Evolutionary conservation across 2,329 filamentous ascomycete species (phyloP).

Genomic region (Epicoccum sorghinum): DNA sequence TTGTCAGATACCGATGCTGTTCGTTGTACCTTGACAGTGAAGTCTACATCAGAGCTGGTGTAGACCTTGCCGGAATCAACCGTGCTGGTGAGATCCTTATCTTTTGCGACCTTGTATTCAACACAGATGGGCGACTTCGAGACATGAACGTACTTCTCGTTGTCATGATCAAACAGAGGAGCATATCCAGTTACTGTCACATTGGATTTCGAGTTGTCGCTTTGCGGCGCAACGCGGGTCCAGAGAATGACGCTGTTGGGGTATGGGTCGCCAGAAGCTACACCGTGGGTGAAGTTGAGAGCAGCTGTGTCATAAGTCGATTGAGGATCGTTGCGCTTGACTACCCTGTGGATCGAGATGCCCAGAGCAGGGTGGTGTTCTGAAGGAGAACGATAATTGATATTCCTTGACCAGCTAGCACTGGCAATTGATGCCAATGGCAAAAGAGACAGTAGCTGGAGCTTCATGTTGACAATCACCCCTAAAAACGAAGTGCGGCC

Average conservation of each 20-base stretch:
- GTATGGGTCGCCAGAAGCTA: constrained; percentile 54
- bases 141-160: constrained; percentile 58
- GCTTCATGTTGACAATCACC: constrained; percentile 30
- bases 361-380: constrained; percentile 67
- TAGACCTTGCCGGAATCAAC: constrained; percentile 66
- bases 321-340: constrained; percentile 55
- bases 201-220: constrained; percentile 50
- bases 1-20: not conserved
- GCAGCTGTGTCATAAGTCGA: constrained; percentile 26
- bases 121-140: constrained; percentile 70
- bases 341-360: constrained; percentile 67
- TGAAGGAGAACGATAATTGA: constrained; percentile 73
- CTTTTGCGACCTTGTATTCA: constrained; percentile 65
- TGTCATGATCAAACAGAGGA: constrained; percentile 59
- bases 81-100: constrained; percentile 54
- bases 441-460: constrained; percentile 31
- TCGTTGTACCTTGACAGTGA: constrained; percentile 67
- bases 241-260: constrained; percentile 48
- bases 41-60: constrained; percentile 76
- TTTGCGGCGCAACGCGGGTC: constrained; percentile 46
- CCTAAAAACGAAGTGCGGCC: not conserved
- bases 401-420: constrained; percentile 54
- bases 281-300: constrained; percentile 54
- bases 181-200: constrained; percentile 62
- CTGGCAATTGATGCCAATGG: constrained; percentile 22